Conservation (phyloP, 2,329 filamentous ascomycete species). For the Elsinoe necatrix region DNA sequence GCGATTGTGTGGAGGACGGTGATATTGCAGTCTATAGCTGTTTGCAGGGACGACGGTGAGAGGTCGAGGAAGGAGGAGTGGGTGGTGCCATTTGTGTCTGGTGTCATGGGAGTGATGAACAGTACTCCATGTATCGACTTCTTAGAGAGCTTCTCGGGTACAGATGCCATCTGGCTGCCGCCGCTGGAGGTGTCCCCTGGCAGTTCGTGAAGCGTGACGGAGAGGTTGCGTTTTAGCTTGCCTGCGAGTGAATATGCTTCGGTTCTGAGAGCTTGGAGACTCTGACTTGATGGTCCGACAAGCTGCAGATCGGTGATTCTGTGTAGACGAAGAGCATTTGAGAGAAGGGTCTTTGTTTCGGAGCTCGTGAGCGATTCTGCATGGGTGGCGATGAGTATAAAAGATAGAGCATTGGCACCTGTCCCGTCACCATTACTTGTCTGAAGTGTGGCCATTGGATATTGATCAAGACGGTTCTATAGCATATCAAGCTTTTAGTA, state of each 20-base stretch:
- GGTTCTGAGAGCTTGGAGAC: background rate
- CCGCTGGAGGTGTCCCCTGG: background rate
- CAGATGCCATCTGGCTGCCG: background rate
- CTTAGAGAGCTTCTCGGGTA: background rate
- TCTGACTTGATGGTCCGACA: background rate
- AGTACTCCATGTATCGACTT: background rate
- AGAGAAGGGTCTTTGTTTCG: background rate
- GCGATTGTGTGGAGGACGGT: conserved; percentile 15
- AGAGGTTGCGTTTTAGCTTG: conserved; percentile 6
- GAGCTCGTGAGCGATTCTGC: background rate
- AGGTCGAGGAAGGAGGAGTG: background rate
- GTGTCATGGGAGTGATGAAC: background rate
- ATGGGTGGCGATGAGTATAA: background rate
- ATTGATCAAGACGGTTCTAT: too few species aligned
- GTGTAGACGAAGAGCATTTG: background rate
- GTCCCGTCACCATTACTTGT: background rate
- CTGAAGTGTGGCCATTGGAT: background rate
- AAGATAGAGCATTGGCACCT: background rate
- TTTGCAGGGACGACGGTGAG: background rate
- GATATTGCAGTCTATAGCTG: background rate
- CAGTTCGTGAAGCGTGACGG: background rate
- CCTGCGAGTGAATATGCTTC: conserved; percentile 8
- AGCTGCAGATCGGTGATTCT: background rate
- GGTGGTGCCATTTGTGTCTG: background rate
- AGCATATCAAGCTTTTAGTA: background rate